Evolutionary conservation across 2,329 filamentous ascomycete species (phyloP).

Genomic region (Alternaria infectoria): DNA sequence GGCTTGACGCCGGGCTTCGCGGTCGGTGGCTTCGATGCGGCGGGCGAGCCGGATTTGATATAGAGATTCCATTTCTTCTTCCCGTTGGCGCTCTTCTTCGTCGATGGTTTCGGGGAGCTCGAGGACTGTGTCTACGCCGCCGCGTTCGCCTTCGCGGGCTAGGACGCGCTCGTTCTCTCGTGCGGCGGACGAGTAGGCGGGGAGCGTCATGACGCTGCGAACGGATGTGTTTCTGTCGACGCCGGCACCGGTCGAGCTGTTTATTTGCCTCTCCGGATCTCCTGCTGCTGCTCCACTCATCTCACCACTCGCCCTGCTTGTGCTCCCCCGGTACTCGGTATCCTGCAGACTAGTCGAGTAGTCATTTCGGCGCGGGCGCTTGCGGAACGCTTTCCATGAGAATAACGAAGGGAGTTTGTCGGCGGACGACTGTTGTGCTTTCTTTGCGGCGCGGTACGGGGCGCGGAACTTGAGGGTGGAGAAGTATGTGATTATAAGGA

Average conservation of each 20-base stretch:
- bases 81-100: slow-evolving; percentile 77
- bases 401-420: slow-evolving; percentile 43
- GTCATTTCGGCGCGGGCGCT: slow-evolving; percentile 33
- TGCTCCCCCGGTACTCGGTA: slow-evolving; percentile 34
- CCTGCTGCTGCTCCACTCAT: slow-evolving; percentile 33
- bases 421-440: slow-evolving; percentile 18
- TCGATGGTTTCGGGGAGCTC: slow-evolving; percentile 83
- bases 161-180: slow-evolving; percentile 80
- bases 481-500: slow-evolving; percentile 42
- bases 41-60: slow-evolving; percentile 87
- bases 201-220: slow-evolving; percentile 92
- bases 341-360: slow-evolving; percentile 46
- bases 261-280: slow-evolving; percentile 37
- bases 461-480: slow-evolving; percentile 33
- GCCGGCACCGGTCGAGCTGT: slow-evolving; percentile 43
- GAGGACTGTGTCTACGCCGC: slow-evolving; percentile 87
- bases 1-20: slow-evolving; percentile 74
- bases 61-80: slow-evolving; percentile 89
- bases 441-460: slow-evolving; percentile 13
- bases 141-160: slow-evolving; percentile 87
- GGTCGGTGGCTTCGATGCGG: slow-evolving; percentile 75
- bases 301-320: slow-evolving; percentile 32
- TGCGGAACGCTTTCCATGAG: slow-evolving; percentile 36
- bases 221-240: slow-evolving; percentile 86
- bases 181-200: slow-evolving; percentile 77